Base-by-base conservation (phyloP, 228 moss, liverwort and hornwort species). In the Sphagnum magellanicum region DNA sequence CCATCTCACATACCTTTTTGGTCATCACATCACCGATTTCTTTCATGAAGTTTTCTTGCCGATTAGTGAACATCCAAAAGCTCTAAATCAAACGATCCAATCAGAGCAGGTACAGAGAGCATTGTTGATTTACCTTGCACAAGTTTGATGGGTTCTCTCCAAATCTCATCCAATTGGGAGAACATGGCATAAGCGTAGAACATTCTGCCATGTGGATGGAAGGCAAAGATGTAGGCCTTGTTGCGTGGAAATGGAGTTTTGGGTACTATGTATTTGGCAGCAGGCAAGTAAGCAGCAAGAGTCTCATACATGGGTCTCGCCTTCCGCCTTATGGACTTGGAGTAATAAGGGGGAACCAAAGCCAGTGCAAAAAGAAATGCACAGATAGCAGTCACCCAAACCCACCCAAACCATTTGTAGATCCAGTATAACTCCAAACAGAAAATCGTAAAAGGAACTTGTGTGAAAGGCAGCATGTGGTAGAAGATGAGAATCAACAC, bases 161-260 rank as follows among this genome's bases (percentile, higher is more conserved):
- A 95, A 59, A 71, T 82, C 49, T 77, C 77, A 73, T 95, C 80
- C 61, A 90, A 73, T 72, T 89, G 90, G 2, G 87, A 81, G 58
- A 95, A 84, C 76, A 95, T 81, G 57, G 78, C 66, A 53, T 85
- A 80, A 8, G 90, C 82, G 65, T 89, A 95, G 60, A 95, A 92
- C 90, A 92, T 95, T 8, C 95, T 83, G 59, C 95, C 92, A 16
- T 95, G 95, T 4, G 95, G 95, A 74, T 95, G 95, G 55, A 90
- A 81, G 0, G 95, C 95, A 65, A 95, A 95, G 73, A 95, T 92
- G 78, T 92, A 95, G 50, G 80, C 73, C 67, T 75, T 83, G 60
- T 79, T 76, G 51, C 78, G 63, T 5, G 84, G 87, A 47, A 95
- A 75, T 1, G 81, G 72, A 69, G 75, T 76, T 61, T 77, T 74